These are phyloP conservation scores for Pichia paraexigua DNA, from an alignment of 805 yeast genomes.

Conservation along the genomic window DNA sequence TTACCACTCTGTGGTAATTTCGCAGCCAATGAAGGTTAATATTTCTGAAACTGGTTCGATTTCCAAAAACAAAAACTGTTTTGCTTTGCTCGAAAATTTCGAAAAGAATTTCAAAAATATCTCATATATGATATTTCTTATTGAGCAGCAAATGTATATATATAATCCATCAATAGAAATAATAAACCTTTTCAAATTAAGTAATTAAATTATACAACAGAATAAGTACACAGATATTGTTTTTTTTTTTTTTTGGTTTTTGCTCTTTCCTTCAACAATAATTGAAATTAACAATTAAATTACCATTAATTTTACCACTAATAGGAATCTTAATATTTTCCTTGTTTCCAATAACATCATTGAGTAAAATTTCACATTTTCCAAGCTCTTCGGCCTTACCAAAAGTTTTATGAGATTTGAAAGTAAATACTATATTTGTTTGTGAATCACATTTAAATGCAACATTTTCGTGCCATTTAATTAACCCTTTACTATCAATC, in stretches of 20 bases:
- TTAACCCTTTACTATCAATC: constrained; percentile 33
- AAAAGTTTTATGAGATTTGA: constrained; percentile 61
- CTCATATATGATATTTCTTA: too few species aligned
- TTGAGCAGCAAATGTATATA: too few species aligned
- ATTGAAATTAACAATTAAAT: constrained; percentile 34
- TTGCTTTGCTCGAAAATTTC: too few species aligned
- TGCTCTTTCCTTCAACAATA: constrained; percentile 7
- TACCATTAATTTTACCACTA: constrained; percentile 28
- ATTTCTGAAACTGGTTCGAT: too few species aligned
- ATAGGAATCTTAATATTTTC: constrained; percentile 34
- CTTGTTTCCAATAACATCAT: constrained; percentile 39
- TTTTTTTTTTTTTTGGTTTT: background rate
- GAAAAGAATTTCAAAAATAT: too few species aligned
- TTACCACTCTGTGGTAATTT: too few species aligned
- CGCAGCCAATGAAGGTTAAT: too few species aligned
- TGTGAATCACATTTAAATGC: constrained; percentile 61
- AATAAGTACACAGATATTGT: background rate
- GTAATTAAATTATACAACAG: background rate
- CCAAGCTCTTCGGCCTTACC: constrained; percentile 66
- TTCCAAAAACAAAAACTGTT: too few species aligned
- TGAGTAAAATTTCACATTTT: constrained; percentile 42
- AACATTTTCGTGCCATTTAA: constrained; percentile 54
- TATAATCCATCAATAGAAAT: too few species aligned
- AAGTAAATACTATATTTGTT: constrained; percentile 50
- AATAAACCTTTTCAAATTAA: too few species aligned